Evolutionary conservation across 495 filamentous ascomycete species (phyloP), one percentile per base, ranked within the genome.

Genomic region (Hyaloscypha finlandica): DNA sequence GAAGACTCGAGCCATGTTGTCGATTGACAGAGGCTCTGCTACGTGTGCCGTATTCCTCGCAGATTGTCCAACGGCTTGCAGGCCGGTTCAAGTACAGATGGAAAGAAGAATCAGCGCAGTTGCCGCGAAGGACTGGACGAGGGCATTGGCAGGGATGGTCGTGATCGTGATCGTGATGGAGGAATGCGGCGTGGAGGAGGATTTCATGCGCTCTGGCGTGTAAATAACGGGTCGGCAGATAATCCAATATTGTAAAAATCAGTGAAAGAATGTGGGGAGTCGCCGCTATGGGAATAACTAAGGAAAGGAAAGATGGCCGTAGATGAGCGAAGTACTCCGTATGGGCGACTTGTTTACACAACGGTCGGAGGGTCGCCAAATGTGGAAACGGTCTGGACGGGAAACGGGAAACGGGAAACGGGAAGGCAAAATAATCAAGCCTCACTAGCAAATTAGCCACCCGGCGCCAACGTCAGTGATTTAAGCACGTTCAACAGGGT

Each of bases 1-100:
- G 59, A 77, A 74, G 29, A 76, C 71, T 71, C 75, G 65, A 22
- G 64, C 53, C 66, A 72, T 72, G 22, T 12, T 67, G 55, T 52
- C 30, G 22, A 22, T 19, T 48, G 64, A 29, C 12, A 25, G 57
- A 37, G 4, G 6, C 37, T 30, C 31, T 16, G 25, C 55, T 16
- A 58, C 12, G 32, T 3, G 14, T 20, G 20, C 42, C 12, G 61
- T n/a, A 63, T 33, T 59, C 19, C 31, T 59, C 29, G 35, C 35
- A 37, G 35, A 31, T 31, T 59, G 8, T 39, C 9, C 30, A 39
- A 59, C n/a, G 22, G n/a, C n/a, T 59, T 42, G 32, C 45, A 29
- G n/a, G 22, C 42, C 9, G 37, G 22, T 8, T 11, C 3, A 31
- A 56, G 29, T 29, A 8, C 6, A 56, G 53, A 6, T 12, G 22